Base-by-base conservation (phyloP, 345 rosid genomes). In the Aurinia saxatilis region DNA sequence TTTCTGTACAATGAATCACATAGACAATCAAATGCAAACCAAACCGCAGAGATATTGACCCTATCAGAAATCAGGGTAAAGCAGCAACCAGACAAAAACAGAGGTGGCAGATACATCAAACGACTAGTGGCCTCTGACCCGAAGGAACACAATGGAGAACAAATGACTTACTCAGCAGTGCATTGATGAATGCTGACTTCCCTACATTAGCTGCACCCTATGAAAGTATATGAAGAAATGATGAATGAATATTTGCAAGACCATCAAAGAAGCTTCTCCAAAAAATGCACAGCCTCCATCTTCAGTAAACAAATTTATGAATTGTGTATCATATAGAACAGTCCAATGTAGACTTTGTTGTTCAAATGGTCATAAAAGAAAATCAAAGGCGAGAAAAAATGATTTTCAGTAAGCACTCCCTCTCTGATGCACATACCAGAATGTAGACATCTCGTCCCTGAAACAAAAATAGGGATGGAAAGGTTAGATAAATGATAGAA, bases 371-470 rank as follows among this genome's bases (percentile, higher is more conserved):
- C 23, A 9, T 14, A 40, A 35, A 6, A 16, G 19, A 33, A 40
- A 40, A 67, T 14, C 37, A 41, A 47, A 29, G 7, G 0, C 0
- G 18, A 36, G 0, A 47, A 54, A 36, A 36, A 2, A 0, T 23
- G 12, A 10, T 46, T 37, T 48, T 21, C 2, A 30, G 11, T 48
- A 13, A 15, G 33, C 23, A 15, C 8, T 8, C 53, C 52, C 5
- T 19, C 51, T 40, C 45, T 41, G 60, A 64, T 36, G 46, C 72
- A 81, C 95, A 73, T 59, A 89, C 98, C 95, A 92, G 84, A 77
- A 92, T 89, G 81, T 87, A 92, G 50, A 92, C 93, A 56, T 89
- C 91, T 71, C 95, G 82, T n/a, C 98, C 98, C 98, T 92, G 93
- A 82, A 81, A 70, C 53, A 72, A 44, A 79, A 74, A 60, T 51